Conservation (phyloP, 2,329 filamentous ascomycete species). For the Bipolaris sorokiniana region DNA sequence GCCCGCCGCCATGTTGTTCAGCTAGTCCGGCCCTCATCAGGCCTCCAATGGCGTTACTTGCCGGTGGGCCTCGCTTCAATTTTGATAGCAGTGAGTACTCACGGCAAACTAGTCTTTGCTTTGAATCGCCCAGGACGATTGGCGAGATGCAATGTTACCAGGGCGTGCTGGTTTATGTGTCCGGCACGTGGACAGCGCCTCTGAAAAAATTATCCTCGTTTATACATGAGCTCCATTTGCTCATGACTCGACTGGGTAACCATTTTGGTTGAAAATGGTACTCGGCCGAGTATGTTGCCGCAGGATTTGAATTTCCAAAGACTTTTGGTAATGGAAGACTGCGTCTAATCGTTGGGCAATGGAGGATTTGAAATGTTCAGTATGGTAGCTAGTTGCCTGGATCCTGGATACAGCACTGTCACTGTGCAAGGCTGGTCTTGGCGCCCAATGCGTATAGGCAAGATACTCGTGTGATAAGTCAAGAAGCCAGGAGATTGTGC, state of each 20-base stretch:
- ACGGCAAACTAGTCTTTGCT: background rate
- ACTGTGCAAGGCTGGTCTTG: constrained; percentile 5
- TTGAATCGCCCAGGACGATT: constrained; percentile 18
- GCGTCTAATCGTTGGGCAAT: too few species aligned
- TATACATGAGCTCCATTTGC: background rate
- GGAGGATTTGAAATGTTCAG: too few species aligned
- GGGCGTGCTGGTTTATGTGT: constrained; percentile 14
- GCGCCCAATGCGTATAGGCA: constrained; percentile 5
- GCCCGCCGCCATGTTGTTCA: background rate
- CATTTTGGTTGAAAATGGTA: too few species aligned
- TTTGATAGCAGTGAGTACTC: background rate
- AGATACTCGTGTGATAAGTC: constrained; percentile 11
- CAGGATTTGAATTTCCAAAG: too few species aligned
- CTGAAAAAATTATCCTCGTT: background rate
- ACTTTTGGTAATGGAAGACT: too few species aligned
- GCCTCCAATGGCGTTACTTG: background rate
- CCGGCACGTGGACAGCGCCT: constrained; percentile 8
- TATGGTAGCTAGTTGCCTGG: too few species aligned
- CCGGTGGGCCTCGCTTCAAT: constrained; percentile 1
- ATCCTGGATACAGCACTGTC: background rate
- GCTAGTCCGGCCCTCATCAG: background rate
- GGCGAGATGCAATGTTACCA: constrained; percentile 8
- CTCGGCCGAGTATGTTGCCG: too few species aligned
- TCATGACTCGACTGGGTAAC: too few species aligned
- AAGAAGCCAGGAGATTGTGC: constrained; percentile 15